Conservation (phyloP, 2,329 filamentous ascomycete genomes). For the Sordariomycetes sp. region DNA sequence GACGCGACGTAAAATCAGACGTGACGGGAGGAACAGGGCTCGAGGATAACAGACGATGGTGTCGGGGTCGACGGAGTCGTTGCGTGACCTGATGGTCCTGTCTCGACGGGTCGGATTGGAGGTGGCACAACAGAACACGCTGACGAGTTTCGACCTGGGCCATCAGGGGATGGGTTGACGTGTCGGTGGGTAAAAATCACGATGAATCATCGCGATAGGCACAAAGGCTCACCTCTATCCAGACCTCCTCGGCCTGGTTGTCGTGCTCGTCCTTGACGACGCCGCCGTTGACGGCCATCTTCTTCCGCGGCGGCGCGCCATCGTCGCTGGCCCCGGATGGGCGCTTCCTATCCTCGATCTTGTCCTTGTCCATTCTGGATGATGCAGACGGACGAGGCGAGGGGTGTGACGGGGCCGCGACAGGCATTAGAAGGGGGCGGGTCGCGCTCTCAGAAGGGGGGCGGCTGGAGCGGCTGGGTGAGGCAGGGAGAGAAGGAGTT, state of each 20-base stretch:
- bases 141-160: not conserved
- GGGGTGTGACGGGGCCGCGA: conserved; percentile 61
- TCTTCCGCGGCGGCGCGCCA: conserved; percentile 78
- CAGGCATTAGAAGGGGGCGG: conserved; percentile 62
- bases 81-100: not conserved
- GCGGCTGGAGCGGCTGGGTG: not conserved
- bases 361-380: conserved; percentile 41
- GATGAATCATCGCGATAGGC: not conserved
- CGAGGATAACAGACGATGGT: not conserved
- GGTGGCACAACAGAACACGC: conserved; percentile 1
- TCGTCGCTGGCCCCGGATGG: conserved; percentile 74
- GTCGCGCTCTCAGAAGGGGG: not conserved
- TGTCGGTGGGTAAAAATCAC: not conserved
- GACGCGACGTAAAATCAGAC: not conserved
- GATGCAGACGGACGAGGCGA: conserved; percentile 65
- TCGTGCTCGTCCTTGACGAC: conserved; percentile 40
- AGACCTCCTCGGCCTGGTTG: conserved; percentile 45
- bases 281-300: conserved; percentile 76
- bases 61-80: not conserved
- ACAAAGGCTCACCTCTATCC: conserved; percentile 46
- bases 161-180: not conserved
- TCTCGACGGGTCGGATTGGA: not conserved
- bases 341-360: conserved; percentile 98
- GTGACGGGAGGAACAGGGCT: not conserved
- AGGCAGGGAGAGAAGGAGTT: not conserved